These are phyloP conservation scores for Passalora sequoiae DNA, from an alignment of 2,329 filamentous ascomycete species.

Conservation along the genomic window DNA sequence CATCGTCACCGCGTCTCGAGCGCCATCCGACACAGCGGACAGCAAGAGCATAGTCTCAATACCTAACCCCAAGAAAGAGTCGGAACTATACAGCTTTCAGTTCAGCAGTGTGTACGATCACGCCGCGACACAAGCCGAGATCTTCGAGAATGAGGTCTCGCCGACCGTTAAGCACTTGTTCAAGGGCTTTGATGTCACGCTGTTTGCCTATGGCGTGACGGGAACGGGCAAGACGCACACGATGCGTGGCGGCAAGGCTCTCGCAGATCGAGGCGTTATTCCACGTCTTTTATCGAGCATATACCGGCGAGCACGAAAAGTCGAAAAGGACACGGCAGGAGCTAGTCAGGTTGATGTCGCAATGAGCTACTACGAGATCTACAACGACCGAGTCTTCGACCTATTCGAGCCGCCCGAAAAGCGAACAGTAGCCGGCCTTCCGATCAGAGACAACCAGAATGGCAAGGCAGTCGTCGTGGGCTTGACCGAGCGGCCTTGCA, in stretches of 20 bases:
- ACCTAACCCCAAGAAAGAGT: constrained; percentile 87
- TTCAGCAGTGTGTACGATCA: constrained; percentile 92
- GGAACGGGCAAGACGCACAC: constrained; percentile 98
- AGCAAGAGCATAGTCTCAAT: constrained; percentile 66
- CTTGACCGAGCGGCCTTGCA: constrained; percentile 74
- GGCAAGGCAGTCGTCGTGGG: constrained; percentile 93
- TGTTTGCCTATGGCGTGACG: constrained; percentile 94
- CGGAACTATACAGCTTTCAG: constrained; percentile 86
- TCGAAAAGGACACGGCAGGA: constrained; percentile 46
- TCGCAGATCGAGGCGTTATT: constrained; percentile 61
- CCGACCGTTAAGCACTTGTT: constrained; percentile 90
- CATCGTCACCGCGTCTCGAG: constrained; percentile 67
- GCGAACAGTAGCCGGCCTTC: constrained; percentile 72
- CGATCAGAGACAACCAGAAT: constrained; percentile 88
- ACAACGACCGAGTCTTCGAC: constrained; percentile 93
- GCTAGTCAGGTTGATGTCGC: constrained; percentile 75
- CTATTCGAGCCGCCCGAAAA: constrained; percentile 80
- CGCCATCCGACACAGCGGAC: constrained; percentile 40
- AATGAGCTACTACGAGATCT: constrained; percentile 75
- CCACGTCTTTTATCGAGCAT: constrained; percentile 56
- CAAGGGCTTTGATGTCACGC: constrained; percentile 96
- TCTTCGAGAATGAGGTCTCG: constrained; percentile 86
- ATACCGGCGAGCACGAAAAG: constrained; percentile 58
- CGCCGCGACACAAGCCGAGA: constrained; percentile 70
- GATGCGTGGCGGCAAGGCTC: constrained; percentile 63